Conservation (phyloP, 2,329 filamentous ascomycete genomes). For the Boeremia exigua region DNA sequence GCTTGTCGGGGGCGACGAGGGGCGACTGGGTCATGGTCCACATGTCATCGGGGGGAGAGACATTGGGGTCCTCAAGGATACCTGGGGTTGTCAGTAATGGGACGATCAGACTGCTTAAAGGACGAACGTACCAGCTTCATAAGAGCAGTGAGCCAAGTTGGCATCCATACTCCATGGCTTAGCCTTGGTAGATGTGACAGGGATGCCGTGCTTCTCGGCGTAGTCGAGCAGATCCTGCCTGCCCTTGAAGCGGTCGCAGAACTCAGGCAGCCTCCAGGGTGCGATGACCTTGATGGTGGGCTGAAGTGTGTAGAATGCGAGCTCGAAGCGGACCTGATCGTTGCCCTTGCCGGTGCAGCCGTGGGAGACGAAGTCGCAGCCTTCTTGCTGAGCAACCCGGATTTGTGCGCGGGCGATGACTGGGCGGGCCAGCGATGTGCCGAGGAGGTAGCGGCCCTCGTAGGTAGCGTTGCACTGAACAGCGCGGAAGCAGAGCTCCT, state of each 20-base stretch:
- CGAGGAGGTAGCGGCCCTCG: conserved; percentile 62
- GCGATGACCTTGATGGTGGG: conserved; percentile 74
- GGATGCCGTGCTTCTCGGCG: conserved; percentile 69
- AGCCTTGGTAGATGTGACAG: conserved; percentile 74
- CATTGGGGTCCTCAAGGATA: conserved; percentile 69
- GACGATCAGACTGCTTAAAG: fast-evolving
- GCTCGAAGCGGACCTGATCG: conserved; percentile 71
- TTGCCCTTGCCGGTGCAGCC: conserved; percentile 59
- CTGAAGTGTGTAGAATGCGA: conserved; percentile 66
- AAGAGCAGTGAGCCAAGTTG: conserved; percentile 77
- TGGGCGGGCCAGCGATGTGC: conserved; percentile 70
- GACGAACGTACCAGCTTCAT: conserved; percentile 69
- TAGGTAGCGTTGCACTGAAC: conserved; percentile 70
- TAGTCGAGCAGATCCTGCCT: conserved; percentile 76
- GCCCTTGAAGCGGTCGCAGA: conserved; percentile 74
- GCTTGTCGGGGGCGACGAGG: conserved; percentile 71
- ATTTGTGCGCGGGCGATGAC: conserved; percentile 74
- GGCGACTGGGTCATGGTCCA: conserved; percentile 78
- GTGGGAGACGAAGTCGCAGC: conserved; percentile 60
- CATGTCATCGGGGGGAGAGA: conserved; percentile 76
- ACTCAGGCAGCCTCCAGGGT: conserved; percentile 74
- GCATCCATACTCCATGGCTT: conserved; percentile 63
- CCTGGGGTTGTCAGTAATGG: conserved; percentile 24
- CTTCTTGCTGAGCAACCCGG: conserved; percentile 67
- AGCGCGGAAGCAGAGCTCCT: conserved; percentile 80